phyloP scores from a whole-genome alignment of 805 yeast species.

The Zygotorulaspora danielsina region DNA sequence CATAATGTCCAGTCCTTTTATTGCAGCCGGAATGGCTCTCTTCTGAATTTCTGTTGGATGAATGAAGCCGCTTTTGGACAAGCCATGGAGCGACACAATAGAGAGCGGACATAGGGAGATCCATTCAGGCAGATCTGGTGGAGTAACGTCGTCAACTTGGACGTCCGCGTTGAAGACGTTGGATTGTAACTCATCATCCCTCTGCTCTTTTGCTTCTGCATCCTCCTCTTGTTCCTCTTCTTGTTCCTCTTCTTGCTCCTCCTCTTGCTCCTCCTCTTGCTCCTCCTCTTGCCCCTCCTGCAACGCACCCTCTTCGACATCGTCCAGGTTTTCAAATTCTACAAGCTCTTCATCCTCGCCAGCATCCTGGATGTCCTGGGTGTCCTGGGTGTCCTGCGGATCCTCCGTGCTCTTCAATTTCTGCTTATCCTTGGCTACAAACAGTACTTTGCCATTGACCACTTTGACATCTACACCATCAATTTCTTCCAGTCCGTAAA shows the following conservation, averaged over 20 bases:
- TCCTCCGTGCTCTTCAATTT: slow-evolving; percentile 12
- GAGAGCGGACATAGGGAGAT: slow-evolving; percentile 41
- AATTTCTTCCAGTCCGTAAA: slow-evolving; percentile 88
- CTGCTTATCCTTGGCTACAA: slow-evolving; percentile 42
- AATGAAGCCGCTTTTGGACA: slow-evolving; percentile 52
- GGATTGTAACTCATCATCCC: slow-evolving; percentile 25
- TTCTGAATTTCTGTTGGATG: slow-evolving; percentile 84
- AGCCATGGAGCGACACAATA: slow-evolving; percentile 55
- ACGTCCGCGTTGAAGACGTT: slow-evolving; percentile 29
- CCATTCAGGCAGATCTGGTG: slow-evolving; percentile 60
- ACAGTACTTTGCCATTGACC: slow-evolving; percentile 62
- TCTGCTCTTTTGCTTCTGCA: slow-evolving; percentile 17
- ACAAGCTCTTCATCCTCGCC: slow-evolving; percentile 22
- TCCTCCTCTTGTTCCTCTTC: slow-evolving; percentile 24
- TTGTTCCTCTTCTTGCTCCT: slow-evolving; percentile 17
- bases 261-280: slow-evolving; percentile 28
- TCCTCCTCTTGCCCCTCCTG: slow-evolving; percentile 28
- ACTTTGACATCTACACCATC: slow-evolving; percentile 86
- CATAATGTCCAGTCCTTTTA: slow-evolving; percentile 73
- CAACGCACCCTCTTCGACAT: slow-evolving; percentile 31
- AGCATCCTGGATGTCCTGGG: slow-evolving; percentile 12
- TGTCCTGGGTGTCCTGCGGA: neutral
- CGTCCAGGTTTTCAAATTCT: slow-evolving; percentile 34
- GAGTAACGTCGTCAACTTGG: slow-evolving; percentile 33
- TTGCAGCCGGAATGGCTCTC: slow-evolving; percentile 65